A percentile compares a stretch with the other conserved stretches of the same genome.
These are phyloP conservation scores for Alternaria conjuncta DNA, from an alignment of 2,329 filamentous ascomycete genomes.

Conservation along the genomic window DNA sequence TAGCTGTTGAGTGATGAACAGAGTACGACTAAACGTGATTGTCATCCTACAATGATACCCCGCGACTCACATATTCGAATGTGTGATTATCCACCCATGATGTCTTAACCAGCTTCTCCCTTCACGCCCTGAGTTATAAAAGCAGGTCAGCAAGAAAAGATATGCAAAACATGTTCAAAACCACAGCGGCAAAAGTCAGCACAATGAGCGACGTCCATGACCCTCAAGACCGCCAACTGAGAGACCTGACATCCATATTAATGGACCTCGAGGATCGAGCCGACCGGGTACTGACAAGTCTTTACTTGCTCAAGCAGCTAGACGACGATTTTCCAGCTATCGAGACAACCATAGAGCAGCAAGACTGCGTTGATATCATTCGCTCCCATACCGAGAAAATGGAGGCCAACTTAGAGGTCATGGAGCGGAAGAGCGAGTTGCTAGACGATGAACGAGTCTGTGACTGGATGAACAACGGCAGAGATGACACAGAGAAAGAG, in stretches of 20 bases:
- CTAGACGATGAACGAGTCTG: slow-evolving; percentile 1
- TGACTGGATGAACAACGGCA: slow-evolving; percentile 1
- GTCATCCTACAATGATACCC: neutral
- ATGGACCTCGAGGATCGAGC: slow-evolving; percentile 2
- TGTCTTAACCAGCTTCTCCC: neutral
- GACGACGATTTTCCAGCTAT: neutral
- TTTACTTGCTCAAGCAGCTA: slow-evolving; percentile 7
- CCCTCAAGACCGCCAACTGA: neutral
- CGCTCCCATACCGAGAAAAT: neutral
- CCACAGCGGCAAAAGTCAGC: neutral
- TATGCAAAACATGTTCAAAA: neutral
- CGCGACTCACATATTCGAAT: neutral
- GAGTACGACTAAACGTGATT: neutral
- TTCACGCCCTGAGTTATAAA: neutral
- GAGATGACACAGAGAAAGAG: neutral
- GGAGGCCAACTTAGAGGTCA: slow-evolving; percentile 3
- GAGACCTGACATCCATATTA: neutral
- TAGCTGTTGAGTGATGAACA: neutral
- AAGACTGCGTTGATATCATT: slow-evolving; percentile 5
- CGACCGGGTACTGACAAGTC: slow-evolving; percentile 2
- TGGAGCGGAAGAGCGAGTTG: neutral
- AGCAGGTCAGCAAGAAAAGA: neutral
- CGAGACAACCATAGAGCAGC: neutral
- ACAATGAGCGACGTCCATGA: neutral
- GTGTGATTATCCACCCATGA: neutral